Evolutionary conservation across 192 early-diverging fungal species (phyloP).

Genomic region (Podila horticola): DNA sequence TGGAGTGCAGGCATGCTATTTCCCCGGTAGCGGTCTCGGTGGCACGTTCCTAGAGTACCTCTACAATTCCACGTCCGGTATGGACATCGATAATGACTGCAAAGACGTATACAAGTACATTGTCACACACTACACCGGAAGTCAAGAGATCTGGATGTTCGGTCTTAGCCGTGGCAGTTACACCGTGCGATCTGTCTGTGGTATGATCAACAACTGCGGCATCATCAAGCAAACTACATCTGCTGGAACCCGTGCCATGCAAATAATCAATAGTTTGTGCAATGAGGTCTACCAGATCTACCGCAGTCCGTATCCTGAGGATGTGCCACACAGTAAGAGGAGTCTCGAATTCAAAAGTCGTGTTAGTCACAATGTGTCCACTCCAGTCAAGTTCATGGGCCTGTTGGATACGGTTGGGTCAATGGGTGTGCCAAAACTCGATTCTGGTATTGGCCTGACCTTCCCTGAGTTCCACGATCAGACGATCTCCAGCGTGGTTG

Average conservation of each 20-base stretch:
- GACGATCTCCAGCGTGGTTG: constrained; percentile 11
- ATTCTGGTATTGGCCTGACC: constrained; percentile 8
- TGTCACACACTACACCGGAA: constrained; percentile 3
- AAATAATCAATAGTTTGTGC: neutral
- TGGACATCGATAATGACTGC: constrained; percentile 9
- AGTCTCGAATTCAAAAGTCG: neutral
- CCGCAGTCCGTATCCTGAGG: neutral
- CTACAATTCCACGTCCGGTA: neutral
- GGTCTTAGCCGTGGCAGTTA: constrained; percentile 30
- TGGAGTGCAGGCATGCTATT: constrained; percentile 7
- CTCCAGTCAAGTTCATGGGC: constrained; percentile 32
- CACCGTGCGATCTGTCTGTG: constrained; percentile 24
- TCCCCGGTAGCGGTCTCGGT: constrained; percentile 7
- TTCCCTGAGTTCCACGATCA: constrained; percentile 21
- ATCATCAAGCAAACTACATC: constrained; percentile 6
- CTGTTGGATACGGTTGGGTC: constrained; percentile 22
- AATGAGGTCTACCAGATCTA: constrained; percentile 18
- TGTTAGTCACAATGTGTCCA: constrained; percentile 16
- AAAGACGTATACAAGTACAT: constrained; percentile 19
- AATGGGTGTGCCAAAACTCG: constrained; percentile 11
- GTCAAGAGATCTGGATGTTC: constrained; percentile 54
- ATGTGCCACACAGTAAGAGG: neutral
- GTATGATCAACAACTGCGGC: constrained; percentile 38
- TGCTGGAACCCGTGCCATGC: neutral
- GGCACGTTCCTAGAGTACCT: constrained; percentile 17